Conservation (phyloP, 257 asterid genomes). For the Salvia miltiorrhiza region DNA sequence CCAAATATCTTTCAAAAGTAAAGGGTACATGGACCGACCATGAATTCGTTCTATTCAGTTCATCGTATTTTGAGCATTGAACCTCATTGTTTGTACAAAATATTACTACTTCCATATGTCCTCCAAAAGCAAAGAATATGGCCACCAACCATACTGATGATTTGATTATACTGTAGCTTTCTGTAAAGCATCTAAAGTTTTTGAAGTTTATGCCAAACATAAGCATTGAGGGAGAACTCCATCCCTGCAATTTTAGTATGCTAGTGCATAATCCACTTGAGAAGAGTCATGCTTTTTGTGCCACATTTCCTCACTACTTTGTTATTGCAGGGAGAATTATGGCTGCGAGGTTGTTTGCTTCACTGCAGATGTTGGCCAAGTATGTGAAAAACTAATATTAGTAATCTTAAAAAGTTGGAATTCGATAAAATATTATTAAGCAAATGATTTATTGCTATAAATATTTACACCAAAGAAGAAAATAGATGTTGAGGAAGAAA, state of each 20-base stretch:
- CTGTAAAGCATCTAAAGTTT: neutral
- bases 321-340: conserved; percentile 72
- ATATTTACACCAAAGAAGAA: neutral
- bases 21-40: neutral
- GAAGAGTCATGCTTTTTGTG: neutral
- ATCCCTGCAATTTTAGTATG: neutral
- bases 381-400: conserved; percentile 37
- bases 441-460: conserved; percentile 7
- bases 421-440: neutral
- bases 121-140: too few species aligned
- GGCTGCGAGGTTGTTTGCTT: conserved; percentile 96
- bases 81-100: too few species aligned
- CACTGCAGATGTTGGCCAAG: conserved; percentile 98
- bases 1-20: neutral
- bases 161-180: neutral
- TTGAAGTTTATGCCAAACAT: neutral
- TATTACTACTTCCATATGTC: too few species aligned
- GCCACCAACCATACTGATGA: too few species aligned
- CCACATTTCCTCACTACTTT: conserved; percentile 2
- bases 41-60: too few species aligned
- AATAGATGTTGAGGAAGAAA: neutral
- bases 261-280: neutral
- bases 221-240: conserved; percentile 1
- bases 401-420: neutral
- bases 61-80: too few species aligned